Percentiles rank a stretch among this genome's conserved stretches.
Conservation (phyloP, 495 filamentous ascomycete genomes). For the Durotheca rogersii region DNA sequence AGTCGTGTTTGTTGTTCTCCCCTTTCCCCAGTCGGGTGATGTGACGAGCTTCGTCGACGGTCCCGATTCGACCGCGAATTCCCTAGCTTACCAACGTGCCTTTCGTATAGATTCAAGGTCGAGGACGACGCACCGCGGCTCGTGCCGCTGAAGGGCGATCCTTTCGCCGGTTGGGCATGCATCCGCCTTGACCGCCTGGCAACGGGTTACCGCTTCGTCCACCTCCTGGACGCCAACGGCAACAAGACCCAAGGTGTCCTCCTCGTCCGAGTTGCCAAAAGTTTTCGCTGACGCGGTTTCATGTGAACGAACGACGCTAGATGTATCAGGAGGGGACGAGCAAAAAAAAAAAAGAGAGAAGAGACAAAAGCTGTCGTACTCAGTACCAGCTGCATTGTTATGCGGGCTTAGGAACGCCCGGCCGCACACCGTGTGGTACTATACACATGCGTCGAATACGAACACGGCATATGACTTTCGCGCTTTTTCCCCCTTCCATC, state of each 20-base stretch:
- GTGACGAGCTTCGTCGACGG: constrained; percentile 16
- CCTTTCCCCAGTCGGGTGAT: constrained; percentile 11
- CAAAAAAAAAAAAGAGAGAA: too few relatives aligned
- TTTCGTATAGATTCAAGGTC: constrained; percentile 68
- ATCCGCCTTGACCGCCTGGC: constrained; percentile 81
- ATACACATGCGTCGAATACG: constrained; percentile 8
- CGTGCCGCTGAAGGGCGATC: constrained; percentile 49
- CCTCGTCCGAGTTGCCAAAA: constrained; percentile 62
- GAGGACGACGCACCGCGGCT: constrained; percentile 61
- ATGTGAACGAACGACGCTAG: constrained; percentile 17
- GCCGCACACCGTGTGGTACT: constrained; percentile 15
- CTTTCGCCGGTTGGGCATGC: constrained; percentile 80
- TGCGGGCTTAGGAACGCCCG: constrained; percentile 1
- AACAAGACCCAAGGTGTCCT: constrained; percentile 61
- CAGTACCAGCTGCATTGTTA: constrained; percentile 2
- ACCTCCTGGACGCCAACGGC: constrained; percentile 65
- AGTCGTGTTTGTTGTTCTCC: too few relatives aligned
- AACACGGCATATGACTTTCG: constrained; percentile 5
- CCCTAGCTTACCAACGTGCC: constrained; percentile 23
- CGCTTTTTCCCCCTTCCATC: background rate
- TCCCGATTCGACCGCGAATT: constrained; percentile 21
- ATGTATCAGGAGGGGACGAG: constrained; percentile 2
- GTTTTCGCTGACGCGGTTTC: constrained; percentile 27
- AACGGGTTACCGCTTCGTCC: constrained; percentile 73
- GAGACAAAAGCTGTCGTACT: constrained; percentile 2